Evolutionary conservation across 2,329 filamentous ascomycete species (phyloP).

Genomic region (Monosporascus sp.): DNA sequence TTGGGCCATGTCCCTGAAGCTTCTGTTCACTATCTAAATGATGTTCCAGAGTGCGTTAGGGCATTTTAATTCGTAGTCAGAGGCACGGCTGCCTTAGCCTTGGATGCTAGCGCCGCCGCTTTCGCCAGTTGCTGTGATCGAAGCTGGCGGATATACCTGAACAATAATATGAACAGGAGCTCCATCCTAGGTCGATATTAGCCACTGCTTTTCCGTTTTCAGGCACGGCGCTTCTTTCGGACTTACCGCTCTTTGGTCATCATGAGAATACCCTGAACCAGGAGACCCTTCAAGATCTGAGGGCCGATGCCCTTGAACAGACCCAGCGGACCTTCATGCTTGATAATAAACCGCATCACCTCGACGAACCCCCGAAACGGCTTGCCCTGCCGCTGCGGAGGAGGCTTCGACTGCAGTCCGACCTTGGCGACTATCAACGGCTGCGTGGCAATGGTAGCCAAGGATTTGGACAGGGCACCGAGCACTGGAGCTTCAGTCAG

Average conservation of each 20-base stretch:
- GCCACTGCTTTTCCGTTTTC: slow-evolving; percentile 2
- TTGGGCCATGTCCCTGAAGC: no score
- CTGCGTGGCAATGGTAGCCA: slow-evolving; percentile 89
- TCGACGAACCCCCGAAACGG: slow-evolving; percentile 91
- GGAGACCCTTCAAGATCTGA: slow-evolving; percentile 84
- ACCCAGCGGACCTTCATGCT: slow-evolving; percentile 77
- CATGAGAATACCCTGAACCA: slow-evolving; percentile 96
- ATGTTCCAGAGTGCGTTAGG: no score
- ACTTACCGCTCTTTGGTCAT: slow-evolving; percentile 94
- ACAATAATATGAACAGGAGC: slow-evolving; percentile 76
- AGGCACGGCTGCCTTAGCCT: slow-evolving; percentile 41
- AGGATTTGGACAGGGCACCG: slow-evolving; percentile 84
- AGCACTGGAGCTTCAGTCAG: slow-evolving; percentile 54
- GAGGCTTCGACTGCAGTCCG: slow-evolving; percentile 88
- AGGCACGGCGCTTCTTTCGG: neutral
- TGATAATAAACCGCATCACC: slow-evolving; percentile 89
- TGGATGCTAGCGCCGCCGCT: slow-evolving; percentile 56
- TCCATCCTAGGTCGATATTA: slow-evolving; percentile 60
- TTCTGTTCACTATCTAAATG: no score
- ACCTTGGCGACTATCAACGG: slow-evolving; percentile 98
- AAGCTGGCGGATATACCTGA: slow-evolving; percentile 72
- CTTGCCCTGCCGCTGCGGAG: slow-evolving; percentile 76
- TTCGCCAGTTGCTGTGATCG: slow-evolving; percentile 65
- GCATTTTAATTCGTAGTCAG: slow-evolving; percentile 33
- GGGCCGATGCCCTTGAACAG: slow-evolving; percentile 96